Evolutionary conservation across 345 rosid genomes (phyloP).

Genomic region (Camelina sativa): DNA sequence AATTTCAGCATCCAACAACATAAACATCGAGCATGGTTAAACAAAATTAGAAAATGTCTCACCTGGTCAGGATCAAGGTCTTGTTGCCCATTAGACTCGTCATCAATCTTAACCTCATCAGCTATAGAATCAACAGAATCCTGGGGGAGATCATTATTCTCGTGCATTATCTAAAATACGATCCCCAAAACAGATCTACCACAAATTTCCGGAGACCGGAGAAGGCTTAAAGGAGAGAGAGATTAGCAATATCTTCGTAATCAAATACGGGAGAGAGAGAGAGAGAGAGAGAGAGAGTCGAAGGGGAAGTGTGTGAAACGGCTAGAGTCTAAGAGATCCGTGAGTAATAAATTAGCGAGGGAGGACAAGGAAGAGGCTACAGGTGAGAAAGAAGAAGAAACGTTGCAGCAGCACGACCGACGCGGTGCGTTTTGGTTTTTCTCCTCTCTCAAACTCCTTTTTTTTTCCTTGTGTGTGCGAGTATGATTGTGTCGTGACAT

Average conservation of each 20-base stretch:
- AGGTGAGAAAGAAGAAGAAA: neutral
- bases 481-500: slow-evolving; percentile 27
- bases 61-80: slow-evolving; percentile 45
- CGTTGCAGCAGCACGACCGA: slow-evolving; percentile 45
- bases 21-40: neutral
- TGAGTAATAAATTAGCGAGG: slow-evolving; percentile 22
- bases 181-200: slow-evolving; percentile 42
- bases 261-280: slow-evolving; percentile 1
- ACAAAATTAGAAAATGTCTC: slow-evolving; percentile 9
- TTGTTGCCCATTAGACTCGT: slow-evolving; percentile 30
- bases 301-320: neutral
- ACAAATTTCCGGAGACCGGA: slow-evolving; percentile 2
- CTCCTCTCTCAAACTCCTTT: neutral
- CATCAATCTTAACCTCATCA: slow-evolving; percentile 40
- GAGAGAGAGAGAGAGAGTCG: neutral
- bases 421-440: slow-evolving; percentile 46
- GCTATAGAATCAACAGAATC: slow-evolving; percentile 40
- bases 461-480: neutral
- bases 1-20: slow-evolving; percentile 4
- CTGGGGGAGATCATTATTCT: slow-evolving; percentile 45
- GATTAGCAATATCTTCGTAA: neutral
- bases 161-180: slow-evolving; percentile 51
- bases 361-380: neutral
- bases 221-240: neutral
- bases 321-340: slow-evolving; percentile 32